Evolutionary conservation across 768 basidiomycete species (phyloP), one percentile per base, ranked within the genome.

Genomic region (Boletellus sp.): DNA sequence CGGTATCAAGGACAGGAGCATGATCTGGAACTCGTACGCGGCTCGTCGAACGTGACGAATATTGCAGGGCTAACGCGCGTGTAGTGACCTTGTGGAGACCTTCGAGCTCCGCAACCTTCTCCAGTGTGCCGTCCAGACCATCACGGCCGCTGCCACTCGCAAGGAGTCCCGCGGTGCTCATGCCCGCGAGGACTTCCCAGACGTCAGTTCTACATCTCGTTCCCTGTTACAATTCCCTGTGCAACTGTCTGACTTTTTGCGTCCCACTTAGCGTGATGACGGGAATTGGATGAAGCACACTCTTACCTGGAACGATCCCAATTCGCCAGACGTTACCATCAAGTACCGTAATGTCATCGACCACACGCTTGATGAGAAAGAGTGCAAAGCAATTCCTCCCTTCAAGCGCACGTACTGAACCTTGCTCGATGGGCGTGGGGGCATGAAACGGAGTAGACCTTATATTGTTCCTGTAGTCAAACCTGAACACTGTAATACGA

Each of bases 1-100:
- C 57, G 90, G 94, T 47, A 90, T 96, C 77, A 94, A 96, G 76
- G 96, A 98, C 71, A 80, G 96, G 65, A 92, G 90, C 72, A 90
- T 98, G 94, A 96, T 98, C 71, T 99, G 95, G 96, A 97, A 98
- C 75, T 91, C 92, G 94, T 95, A 63, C 55, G 91, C 65, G 13
- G 39, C n/a, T 31, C 44, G 33, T 54, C 15, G 13, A 13, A 32
- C 15, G 37, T 11, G 34, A 24, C 54, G 22, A 39, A 52, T 24
- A 35, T 53, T 34, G 38, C 45, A 32, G 44, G 35, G 50, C 28
- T 60, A 32, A 54, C 41, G 41, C 35, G 44, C 11, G 20, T 54
- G 3, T 58, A 94, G 92, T 58, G 96, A 99, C 68, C 85, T 99
- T 51, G 79, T 98, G 54, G 96, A 99, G 74, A 98, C 94, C 10